phyloP scores from a whole-genome alignment of 495 filamentous ascomycete genomes.

The Mycothermus thermophilus region DNA sequence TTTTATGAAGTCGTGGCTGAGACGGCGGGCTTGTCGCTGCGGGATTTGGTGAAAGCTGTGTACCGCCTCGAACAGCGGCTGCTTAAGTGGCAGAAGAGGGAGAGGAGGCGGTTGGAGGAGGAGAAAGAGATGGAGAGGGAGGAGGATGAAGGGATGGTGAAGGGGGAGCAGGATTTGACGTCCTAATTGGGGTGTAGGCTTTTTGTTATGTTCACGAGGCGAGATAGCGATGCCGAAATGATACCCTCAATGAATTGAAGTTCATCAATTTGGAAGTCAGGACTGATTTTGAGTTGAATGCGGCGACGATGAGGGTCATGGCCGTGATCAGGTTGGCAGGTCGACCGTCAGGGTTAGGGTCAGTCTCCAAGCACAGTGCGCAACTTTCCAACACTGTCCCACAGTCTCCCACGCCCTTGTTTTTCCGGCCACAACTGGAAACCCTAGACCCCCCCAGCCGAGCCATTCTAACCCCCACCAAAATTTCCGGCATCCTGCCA shows the following conservation, averaged over 20 bases:
- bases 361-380: background rate
- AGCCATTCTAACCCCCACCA: constrained; percentile 21
- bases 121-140: constrained; percentile 1
- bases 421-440: constrained; percentile 8
- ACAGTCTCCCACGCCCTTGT: too few relatives aligned
- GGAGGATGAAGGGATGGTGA: background rate
- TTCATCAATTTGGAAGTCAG: too few relatives aligned
- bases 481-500: constrained; percentile 14
- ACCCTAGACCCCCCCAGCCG: constrained; percentile 10
- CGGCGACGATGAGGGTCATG: too few relatives aligned
- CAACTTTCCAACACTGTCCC: too few relatives aligned
- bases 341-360: too few relatives aligned
- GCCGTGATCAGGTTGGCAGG: too few relatives aligned
- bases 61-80: constrained; percentile 14
- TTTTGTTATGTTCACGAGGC: background rate
- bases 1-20: constrained; percentile 18
- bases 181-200: background rate
- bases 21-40: constrained; percentile 8
- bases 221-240: background rate
- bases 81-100: constrained; percentile 7
- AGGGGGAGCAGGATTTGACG: background rate
- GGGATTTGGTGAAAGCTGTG: constrained; percentile 14
- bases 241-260: background rate
- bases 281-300: too few relatives aligned
- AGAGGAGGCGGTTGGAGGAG: constrained; percentile 5